phyloP scores from a whole-genome alignment of 768 basidiomycete species.

The Asterophora lycoperdoides region DNA sequence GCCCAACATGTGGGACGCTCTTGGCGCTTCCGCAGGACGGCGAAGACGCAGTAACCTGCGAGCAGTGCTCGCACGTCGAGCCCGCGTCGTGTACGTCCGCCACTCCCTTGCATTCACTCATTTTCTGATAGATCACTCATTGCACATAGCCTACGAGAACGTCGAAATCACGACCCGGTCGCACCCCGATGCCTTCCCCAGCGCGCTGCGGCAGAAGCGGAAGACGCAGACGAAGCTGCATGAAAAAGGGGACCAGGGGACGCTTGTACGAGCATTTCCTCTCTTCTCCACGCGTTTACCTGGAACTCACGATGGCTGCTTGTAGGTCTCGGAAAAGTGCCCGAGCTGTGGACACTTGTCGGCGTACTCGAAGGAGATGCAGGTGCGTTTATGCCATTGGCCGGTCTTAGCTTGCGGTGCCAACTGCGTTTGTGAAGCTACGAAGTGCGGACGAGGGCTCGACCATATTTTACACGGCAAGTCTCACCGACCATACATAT shows the following conservation, averaged over 20 bases:
- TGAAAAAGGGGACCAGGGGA: constrained; percentile 64
- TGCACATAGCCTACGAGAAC: constrained; percentile 74
- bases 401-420: background rate
- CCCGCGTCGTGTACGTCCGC: constrained; percentile 76
- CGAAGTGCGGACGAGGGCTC: constrained; percentile 94
- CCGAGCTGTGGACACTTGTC: constrained; percentile 81
- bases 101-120: background rate
- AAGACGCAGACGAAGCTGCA: constrained; percentile 86
- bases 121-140: background rate
- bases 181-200: constrained; percentile 93
- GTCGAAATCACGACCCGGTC: constrained; percentile 86
- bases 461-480: constrained; percentile 89
- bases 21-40: constrained; percentile 77
- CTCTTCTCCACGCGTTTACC: background rate
- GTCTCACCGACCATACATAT: constrained; percentile 27
- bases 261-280: constrained; percentile 30
- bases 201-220: constrained; percentile 76
- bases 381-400: constrained; percentile 42
- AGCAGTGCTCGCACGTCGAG: constrained; percentile 84
- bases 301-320: background rate
- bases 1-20: constrained; percentile 88
- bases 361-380: constrained; percentile 85
- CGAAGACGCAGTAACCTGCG: constrained; percentile 73
- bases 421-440: constrained; percentile 39
- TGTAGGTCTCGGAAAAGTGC: constrained; percentile 85